Base-by-base conservation (phyloP, 306 rosid genomes). In the Lathyrus tuberosus region DNA sequence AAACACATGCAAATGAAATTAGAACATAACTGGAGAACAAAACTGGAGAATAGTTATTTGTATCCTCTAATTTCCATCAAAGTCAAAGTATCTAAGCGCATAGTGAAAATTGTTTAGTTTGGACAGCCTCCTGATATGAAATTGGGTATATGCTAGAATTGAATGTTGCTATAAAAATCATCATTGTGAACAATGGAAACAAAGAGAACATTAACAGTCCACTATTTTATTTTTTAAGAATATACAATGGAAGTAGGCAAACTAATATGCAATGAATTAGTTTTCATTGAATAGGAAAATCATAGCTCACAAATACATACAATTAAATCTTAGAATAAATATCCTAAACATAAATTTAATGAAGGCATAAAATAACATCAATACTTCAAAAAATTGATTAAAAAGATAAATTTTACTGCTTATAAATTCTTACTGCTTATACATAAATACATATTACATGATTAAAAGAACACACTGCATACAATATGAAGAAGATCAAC, bases 91-190 rank as follows among this genome's bases (percentile, higher is more conserved):
- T n/a, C n/a, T n/a, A n/a, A n/a, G n/a, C n/a, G n/a, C n/a, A n/a
- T n/a, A n/a, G n/a, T n/a, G n/a, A n/a, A n/a, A n/a, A n/a, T n/a
- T n/a, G n/a, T n/a, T n/a, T n/a, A n/a, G n/a, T n/a, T n/a, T n/a
- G n/a, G n/a, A n/a, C n/a, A n/a, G n/a, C n/a, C n/a, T n/a, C n/a
- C n/a, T n/a, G n/a, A n/a, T n/a, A n/a, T n/a, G n/a, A n/a, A n/a
- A n/a, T n/a, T n/a, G n/a, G n/a, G n/a, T n/a, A n/a, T n/a, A n/a
- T n/a, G n/a, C n/a, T n/a, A n/a, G n/a, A n/a, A n/a, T n/a, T n/a
- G n/a, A n/a, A n/a, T n/a, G n/a, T n/a, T 76, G 78, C 28, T 35
- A 76, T 30, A 64, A 80, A 43, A 67, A 60, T 67, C 35, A 71
- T 9, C 54, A 65, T 9, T n/a, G 13, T 62, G 31, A 65, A 37